Evolutionary conservation across 140 eudicot genomes (phyloP).

Genomic region (Anethum foeniculum): DNA sequence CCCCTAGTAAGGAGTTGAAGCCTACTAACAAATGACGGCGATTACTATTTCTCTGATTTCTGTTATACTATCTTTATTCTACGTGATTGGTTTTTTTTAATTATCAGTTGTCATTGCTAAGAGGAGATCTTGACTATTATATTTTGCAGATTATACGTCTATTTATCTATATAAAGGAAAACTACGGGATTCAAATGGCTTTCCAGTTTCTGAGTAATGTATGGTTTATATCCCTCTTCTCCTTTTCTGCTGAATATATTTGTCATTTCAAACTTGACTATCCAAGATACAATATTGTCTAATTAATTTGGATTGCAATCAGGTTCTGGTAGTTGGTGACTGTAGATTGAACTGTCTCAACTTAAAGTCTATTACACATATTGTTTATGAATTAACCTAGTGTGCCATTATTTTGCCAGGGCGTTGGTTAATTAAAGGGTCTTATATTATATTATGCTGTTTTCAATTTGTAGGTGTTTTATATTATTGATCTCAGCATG

Average conservation of each 20-base stretch:
- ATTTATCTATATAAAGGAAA: conserved; percentile 67
- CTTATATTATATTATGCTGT: neutral
- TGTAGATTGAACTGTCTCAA: neutral
- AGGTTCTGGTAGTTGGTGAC: neutral
- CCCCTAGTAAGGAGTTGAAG: neutral
- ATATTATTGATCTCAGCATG: neutral
- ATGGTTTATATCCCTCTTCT: conserved; percentile 23
- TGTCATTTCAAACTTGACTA: neutral
- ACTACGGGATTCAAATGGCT: conserved; percentile 65
- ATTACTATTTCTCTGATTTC: neutral
- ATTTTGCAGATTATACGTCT: conserved; percentile 76
- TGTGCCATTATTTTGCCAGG: neutral
- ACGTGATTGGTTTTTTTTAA: neutral
- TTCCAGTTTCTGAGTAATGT: conserved; percentile 94
- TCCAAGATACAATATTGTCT: neutral
- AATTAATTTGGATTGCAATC: neutral
- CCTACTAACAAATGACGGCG: neutral
- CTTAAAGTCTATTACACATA: neutral
- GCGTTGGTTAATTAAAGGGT: neutral
- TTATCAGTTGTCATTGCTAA: neutral
- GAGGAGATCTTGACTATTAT: conserved; percentile 7
- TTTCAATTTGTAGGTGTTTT: neutral
- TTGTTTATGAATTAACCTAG: neutral
- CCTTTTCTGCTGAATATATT: neutral
- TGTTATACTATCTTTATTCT: neutral